Evolutionary conservation across 2,329 filamentous ascomycete genomes (phyloP).

Genomic region (Eutypa lata): DNA sequence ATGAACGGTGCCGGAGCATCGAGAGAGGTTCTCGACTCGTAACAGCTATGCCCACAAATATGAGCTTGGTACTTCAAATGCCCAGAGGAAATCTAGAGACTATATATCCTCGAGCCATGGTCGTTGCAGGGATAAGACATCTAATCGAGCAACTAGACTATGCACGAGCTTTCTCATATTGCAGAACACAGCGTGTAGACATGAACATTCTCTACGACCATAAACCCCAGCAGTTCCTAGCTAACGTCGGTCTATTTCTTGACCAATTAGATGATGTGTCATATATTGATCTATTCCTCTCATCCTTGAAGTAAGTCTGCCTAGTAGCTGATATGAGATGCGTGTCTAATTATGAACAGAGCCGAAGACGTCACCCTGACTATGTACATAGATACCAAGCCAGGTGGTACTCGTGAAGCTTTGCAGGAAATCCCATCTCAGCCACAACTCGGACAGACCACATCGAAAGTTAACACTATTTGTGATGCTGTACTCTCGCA

Average conservation of each 20-base stretch:
- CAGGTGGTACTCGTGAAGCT: slow-evolving; percentile 27
- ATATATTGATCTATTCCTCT: slow-evolving; percentile 87
- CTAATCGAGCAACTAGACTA: slow-evolving; percentile 81
- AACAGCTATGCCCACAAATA: slow-evolving; percentile 83
- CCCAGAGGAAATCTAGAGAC: slow-evolving; percentile 94
- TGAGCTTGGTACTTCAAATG: slow-evolving; percentile 88
- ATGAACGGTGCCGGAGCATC: slow-evolving; percentile 88
- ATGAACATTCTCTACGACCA: slow-evolving; percentile 98
- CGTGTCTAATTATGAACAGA: slow-evolving; percentile 38
- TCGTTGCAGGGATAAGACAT: slow-evolving; percentile 82
- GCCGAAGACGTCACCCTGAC: slow-evolving; percentile 92
- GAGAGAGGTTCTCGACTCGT: slow-evolving; percentile 86
- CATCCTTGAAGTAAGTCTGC: slow-evolving; percentile 66
- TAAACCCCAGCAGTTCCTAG: slow-evolving; percentile 79
- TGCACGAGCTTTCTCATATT: slow-evolving; percentile 77
- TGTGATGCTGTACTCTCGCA: slow-evolving; percentile 78
- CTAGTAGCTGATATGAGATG: background rate
- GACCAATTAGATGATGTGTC: slow-evolving; percentile 79
- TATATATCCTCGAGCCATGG: slow-evolving; percentile 87
- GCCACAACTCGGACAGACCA: slow-evolving; percentile 5
- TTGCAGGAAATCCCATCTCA: slow-evolving; percentile 10
- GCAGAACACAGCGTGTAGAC: slow-evolving; percentile 89
- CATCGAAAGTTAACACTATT: slow-evolving; percentile 77
- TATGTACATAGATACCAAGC: slow-evolving; percentile 86
- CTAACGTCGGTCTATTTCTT: slow-evolving; percentile 72